Base-by-base conservation (phyloP, 2,329 filamentous ascomycete species). In the Calonectria pseudoturangicola region DNA sequence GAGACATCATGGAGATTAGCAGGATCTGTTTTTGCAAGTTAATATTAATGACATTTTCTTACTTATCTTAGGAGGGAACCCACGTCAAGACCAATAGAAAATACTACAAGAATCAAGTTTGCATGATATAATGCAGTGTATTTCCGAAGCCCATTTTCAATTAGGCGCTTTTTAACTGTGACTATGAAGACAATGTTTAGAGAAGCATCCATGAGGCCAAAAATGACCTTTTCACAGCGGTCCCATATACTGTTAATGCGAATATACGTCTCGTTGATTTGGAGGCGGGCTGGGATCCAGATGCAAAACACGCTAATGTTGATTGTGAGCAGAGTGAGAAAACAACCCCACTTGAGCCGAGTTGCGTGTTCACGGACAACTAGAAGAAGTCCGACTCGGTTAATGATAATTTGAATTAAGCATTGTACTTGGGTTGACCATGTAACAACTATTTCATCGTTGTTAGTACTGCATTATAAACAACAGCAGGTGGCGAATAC, bases 401-500 rank as follows among this genome's bases (percentile, higher is more conserved):
- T 89, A 77, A 88, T 86, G 78, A 89, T 88, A 63, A 89, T 89
- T 74, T 88, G 87, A 77, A 88, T 85, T 3, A 89, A 79, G n/a
- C 86, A 82, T 54, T 81, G 79, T 1, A 81, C 76, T 75, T 88
- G 86, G 10, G 86, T 82, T 1, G 74, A 79, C 79, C 79, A 80
- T n/a, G 76, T 75, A 45, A 78, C 70, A 41, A 80, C 77, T 86
- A 21, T n/a, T 21, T 36, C 33, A 30, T 2, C 10, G 3, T 4
- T 30, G 15, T 63, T 15, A 63, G 21, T 70, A 81, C 80, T 43
- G 15, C 36, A n/a, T 10, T 8, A 4, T 81, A 18, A 7, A 25
- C 6, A 10, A 54, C 28, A 33, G 4, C 5, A 15, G 15, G 1
- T 10, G 8, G 39, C 12, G 58, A 13, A 3, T 75, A 66, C 77